Evolutionary conservation across 306 rosid species (phyloP), one percentile per base, ranked within the genome.

Genomic region (Cucurbita pepo): DNA sequence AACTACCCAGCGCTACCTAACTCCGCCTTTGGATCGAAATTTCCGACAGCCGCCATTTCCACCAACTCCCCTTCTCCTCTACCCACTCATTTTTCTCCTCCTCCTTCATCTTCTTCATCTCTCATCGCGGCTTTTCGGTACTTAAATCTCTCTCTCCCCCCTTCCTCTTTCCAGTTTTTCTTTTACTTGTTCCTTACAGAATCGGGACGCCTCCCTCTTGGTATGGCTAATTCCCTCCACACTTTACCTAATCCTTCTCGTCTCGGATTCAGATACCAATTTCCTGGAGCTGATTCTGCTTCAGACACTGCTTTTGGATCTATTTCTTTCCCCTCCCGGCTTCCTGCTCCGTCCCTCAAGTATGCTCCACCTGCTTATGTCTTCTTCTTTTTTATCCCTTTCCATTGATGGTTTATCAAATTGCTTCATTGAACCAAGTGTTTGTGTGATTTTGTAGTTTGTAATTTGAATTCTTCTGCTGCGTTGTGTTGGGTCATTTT

Each of bases 171-270:
- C 56, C 25, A 40, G 10, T 45, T 60, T 7, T 45, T 37, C 6
- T 13, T 37, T 36, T n/a, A 61, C 14, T n/a, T 38, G 25, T 19
- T n/a, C 37, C 14, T 40, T 58, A 6, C 53, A 3, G 55, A 72
- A 72, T 14, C 53, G 3, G 43, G 45, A 22, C 12, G 7, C 59
- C 25, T 64, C 44, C 37, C 19, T 34, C 53, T 10, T n/a, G 65
- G 65, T 5, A 87, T 81, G 89, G 86, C 89, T 22, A 74, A 57
- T 62, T 75, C 87, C 21, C 40, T 85, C 1, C 81, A 78, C n/a
- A 76, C 18, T 64, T 36, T 69, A 21, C 69, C 83, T 50, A 18
- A 55, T 75, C 3, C 53, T 37, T 40, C 76, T 61, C 61, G 61
- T 19, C 63, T 74, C 63, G 11, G 60, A 69, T 55, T 69, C 62